These are phyloP conservation scores for Entonaema liquescens DNA, from an alignment of 495 filamentous ascomycete species.

Conservation along the genomic window DNA sequence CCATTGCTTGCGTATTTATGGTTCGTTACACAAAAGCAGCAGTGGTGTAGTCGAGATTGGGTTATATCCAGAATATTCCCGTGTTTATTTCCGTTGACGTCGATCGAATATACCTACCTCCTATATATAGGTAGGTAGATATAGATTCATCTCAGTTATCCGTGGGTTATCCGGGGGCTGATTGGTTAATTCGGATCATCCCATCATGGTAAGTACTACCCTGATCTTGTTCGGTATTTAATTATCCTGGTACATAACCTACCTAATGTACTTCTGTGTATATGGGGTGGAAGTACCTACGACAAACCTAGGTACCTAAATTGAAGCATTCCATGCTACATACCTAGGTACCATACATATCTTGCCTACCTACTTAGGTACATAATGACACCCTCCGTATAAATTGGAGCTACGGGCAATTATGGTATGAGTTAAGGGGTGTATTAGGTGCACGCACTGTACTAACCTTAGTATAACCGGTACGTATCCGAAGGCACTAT, in stretches of 20 bases:
- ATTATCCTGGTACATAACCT: neutral
- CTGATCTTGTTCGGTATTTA: conserved; percentile 1
- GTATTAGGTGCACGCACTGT: neutral
- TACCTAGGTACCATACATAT: neutral
- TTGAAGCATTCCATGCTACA: too few relatives aligned
- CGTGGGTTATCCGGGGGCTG: neutral
- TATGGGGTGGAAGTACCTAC: neutral
- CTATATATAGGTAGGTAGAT: too few relatives aligned
- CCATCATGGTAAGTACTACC: neutral
- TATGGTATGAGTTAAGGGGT: too few relatives aligned
- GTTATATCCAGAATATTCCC: conserved; percentile 1
- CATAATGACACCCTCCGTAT: too few relatives aligned
- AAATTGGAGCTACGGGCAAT: too few relatives aligned
- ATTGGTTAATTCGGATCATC: conserved; percentile 7
- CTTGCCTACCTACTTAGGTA: too few relatives aligned
- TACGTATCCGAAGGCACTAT: conserved; percentile 27
- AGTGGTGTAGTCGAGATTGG: conserved; percentile 3
- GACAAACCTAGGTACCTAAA: too few relatives aligned
- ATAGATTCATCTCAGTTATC: neutral
- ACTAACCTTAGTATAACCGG: neutral
- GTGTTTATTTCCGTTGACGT: neutral
- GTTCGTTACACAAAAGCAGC: neutral
- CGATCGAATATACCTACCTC: neutral
- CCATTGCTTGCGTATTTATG: neutral
- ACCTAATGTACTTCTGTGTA: neutral